These are phyloP conservation scores for Agaricus sinodeliciosus DNA, from an alignment of 768 basidiomycete species.

Conservation along the genomic window DNA sequence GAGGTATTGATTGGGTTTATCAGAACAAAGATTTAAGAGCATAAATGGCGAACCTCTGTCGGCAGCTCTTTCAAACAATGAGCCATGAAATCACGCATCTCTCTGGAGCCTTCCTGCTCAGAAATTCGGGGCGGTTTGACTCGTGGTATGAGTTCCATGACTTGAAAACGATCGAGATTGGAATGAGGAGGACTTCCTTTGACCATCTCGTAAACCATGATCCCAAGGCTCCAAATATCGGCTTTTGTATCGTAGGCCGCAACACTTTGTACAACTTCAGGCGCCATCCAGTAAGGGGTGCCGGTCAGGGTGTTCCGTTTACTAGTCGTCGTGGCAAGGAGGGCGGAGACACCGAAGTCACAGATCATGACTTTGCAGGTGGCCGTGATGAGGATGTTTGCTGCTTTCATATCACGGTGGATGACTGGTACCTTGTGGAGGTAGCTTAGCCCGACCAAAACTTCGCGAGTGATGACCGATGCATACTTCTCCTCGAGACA, in stretches of 20 bases:
- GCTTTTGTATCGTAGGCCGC: constrained; percentile 96
- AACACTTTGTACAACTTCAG: constrained; percentile 87
- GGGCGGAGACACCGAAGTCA: constrained; percentile 97
- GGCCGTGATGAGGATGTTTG: constrained; percentile 88
- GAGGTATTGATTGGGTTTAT: no score
- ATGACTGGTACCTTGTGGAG: constrained; percentile 94
- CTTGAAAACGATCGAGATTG: constrained; percentile 77
- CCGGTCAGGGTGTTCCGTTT: constrained; percentile 96
- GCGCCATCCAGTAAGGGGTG: constrained; percentile 99
- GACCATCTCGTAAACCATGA: constrained; percentile 93
- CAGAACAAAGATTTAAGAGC: constrained; percentile 3
- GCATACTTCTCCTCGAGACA: constrained; percentile 87
- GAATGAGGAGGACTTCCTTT: constrained; percentile 95
- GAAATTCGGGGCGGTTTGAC: constrained; percentile 74
- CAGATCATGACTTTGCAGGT: constrained; percentile 91
- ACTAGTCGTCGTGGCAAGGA: constrained; percentile 75
- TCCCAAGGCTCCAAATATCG: constrained; percentile 97
- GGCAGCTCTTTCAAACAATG: constrained; percentile 80
- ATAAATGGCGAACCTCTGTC: constrained; percentile 43
- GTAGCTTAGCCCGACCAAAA: constrained; percentile 79
- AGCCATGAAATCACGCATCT: constrained; percentile 84
- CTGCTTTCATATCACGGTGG: constrained; percentile 96
- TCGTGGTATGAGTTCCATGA: constrained; percentile 85
- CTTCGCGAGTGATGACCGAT: constrained; percentile 83
- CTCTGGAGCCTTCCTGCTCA: constrained; percentile 75